These are phyloP conservation scores for Aureobasidium namibiae DNA, from an alignment of 2,329 filamentous ascomycete genomes.

Conservation along the genomic window DNA sequence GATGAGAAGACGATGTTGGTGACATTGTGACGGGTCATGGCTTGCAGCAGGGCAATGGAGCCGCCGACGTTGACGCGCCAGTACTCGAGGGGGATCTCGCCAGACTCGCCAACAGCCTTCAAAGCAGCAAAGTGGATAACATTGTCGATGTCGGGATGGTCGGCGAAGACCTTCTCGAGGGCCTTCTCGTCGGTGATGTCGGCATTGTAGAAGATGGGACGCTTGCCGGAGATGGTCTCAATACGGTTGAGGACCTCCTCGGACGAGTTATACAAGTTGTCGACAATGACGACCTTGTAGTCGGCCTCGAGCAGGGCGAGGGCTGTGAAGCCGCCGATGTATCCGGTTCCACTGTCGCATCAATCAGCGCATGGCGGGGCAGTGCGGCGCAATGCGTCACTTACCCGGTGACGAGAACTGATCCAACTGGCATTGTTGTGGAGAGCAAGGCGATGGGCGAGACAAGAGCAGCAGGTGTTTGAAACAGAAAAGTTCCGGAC, in stretches of 20 bases:
- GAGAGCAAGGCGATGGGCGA: not conserved
- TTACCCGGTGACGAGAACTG: slow-evolving; percentile 88
- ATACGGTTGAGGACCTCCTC: slow-evolving; percentile 88
- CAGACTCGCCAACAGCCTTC: slow-evolving; percentile 96
- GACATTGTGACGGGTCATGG: slow-evolving; percentile 85
- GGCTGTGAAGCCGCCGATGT: slow-evolving; percentile 96
- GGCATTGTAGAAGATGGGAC: slow-evolving; percentile 72
- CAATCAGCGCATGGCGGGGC: slow-evolving; percentile 11
- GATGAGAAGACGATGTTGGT: slow-evolving; percentile 98
- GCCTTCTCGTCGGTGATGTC: slow-evolving; percentile 82
- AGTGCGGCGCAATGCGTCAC: slow-evolving; percentile 22
- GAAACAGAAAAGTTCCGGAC: not conserved
- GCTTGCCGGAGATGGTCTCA: slow-evolving; percentile 84
- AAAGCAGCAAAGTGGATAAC: slow-evolving; percentile 98
- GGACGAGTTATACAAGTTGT: slow-evolving; percentile 96
- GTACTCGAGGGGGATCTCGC: slow-evolving; percentile 91
- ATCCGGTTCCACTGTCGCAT: slow-evolving; percentile 75
- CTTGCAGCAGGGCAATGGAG: slow-evolving; percentile 74
- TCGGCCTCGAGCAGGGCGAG: slow-evolving; percentile 86
- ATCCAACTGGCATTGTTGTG: slow-evolving; percentile 64
- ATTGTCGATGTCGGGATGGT: slow-evolving; percentile 89
- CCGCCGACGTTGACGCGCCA: slow-evolving; percentile 95
- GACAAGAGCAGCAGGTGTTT: slow-evolving; percentile 1
- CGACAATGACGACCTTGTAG: slow-evolving; percentile 93
- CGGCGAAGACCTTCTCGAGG: slow-evolving; percentile 78